A percentile compares a stretch with the other conserved stretches of the same genome.
These are phyloP conservation scores for Scheffersomyces illinoinensis DNA, from an alignment of 1,139 yeast genomes.

Conservation along the genomic window DNA sequence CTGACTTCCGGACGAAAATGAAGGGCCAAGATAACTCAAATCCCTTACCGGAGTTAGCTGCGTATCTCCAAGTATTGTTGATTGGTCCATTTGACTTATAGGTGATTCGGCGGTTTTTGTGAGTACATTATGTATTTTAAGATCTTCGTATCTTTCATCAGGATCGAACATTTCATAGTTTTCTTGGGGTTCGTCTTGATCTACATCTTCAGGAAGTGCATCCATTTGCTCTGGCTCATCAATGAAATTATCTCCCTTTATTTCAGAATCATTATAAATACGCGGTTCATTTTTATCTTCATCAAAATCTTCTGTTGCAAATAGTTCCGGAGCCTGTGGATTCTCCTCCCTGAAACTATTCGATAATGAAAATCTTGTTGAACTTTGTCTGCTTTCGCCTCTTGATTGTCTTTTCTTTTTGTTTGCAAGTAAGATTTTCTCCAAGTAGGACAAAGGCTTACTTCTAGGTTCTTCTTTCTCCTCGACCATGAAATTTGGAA, in stretches of 20 bases:
- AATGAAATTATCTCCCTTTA: neutral
- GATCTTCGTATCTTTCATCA: neutral
- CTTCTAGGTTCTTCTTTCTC: slow-evolving; percentile 2
- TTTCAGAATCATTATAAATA: neutral
- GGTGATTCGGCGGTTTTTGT: neutral
- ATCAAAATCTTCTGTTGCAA: neutral
- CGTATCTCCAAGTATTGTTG: neutral
- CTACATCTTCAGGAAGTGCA: neutral
- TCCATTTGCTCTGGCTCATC: neutral
- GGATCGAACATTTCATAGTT: neutral
- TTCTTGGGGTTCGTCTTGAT: neutral
- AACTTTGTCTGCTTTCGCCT: neutral
- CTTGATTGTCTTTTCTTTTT: neutral
- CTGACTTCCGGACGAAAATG: neutral
- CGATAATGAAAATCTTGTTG: neutral
- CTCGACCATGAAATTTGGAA: neutral
- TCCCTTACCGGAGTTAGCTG: neutral
- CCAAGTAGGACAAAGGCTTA: slow-evolving; percentile 26
- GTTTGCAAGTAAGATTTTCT: slow-evolving; percentile 23
- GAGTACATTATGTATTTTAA: neutral
- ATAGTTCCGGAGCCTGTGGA: neutral
- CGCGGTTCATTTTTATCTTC: neutral
- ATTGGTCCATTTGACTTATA: neutral
- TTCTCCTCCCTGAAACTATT: neutral
- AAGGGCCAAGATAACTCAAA: neutral